These are phyloP conservation scores for Amesomyces nigricolor DNA, from an alignment of 2,329 filamentous ascomycete genomes.

Conservation along the genomic window DNA sequence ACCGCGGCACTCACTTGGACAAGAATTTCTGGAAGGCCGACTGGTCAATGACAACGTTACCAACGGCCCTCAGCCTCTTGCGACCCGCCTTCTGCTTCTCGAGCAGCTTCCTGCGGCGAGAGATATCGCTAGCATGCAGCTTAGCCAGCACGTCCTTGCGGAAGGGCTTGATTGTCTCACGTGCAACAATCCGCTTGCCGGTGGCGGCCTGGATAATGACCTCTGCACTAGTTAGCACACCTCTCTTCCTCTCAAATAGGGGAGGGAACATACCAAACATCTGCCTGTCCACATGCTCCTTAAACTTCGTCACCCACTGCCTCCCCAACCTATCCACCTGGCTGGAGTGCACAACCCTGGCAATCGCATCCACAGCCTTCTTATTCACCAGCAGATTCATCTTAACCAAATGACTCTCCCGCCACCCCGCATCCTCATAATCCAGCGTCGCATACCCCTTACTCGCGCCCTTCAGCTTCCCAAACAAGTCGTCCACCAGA, in stretches of 20 bases:
- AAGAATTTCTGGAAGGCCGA: slow-evolving; percentile 93
- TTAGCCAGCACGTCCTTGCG: slow-evolving; percentile 92
- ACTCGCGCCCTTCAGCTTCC: slow-evolving; percentile 86
- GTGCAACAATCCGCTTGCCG: slow-evolving; percentile 74
- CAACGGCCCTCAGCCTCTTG: slow-evolving; percentile 76
- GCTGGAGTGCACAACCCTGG: slow-evolving; percentile 78
- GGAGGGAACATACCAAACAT: slow-evolving; percentile 74
- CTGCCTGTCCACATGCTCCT: slow-evolving; percentile 90
- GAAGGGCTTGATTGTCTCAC: slow-evolving; percentile 95
- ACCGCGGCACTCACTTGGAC: slow-evolving; percentile 53
- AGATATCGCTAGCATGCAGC: slow-evolving; percentile 84
- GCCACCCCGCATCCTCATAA: slow-evolving; percentile 93
- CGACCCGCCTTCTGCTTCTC: slow-evolving; percentile 96
- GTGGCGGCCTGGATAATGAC: slow-evolving; percentile 89
- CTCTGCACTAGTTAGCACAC: slow-evolving; percentile 42
- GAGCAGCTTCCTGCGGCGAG: slow-evolving; percentile 74
- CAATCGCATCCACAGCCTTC: slow-evolving; percentile 84
- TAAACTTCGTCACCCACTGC: slow-evolving; percentile 92
- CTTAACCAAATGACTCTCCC: slow-evolving; percentile 73
- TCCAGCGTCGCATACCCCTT: slow-evolving; percentile 95
- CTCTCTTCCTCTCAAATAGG: background rate
- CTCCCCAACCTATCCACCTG: slow-evolving; percentile 77
- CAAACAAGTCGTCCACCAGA: slow-evolving; percentile 94
- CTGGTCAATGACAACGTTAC: slow-evolving; percentile 94
- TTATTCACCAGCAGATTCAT: slow-evolving; percentile 93